Base-by-base conservation (phyloP, 768 basidiomycete genomes). In the Amylocystis lapponica region DNA sequence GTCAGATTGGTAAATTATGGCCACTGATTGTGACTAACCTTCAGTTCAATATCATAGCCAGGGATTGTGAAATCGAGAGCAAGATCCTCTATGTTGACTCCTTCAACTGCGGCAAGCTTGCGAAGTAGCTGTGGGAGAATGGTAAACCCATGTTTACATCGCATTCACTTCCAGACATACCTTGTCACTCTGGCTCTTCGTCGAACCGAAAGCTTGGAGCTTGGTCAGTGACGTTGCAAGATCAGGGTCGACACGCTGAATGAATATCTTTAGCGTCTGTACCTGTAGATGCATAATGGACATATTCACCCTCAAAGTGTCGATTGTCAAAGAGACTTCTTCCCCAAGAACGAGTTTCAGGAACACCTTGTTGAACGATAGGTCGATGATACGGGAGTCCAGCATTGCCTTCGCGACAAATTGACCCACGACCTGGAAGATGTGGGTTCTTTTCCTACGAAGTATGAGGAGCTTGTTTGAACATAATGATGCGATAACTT, bases 381-480 rank as follows among this genome's bases (percentile, higher is more conserved):
- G 71, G 61, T 98, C 96, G 65, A 98, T 95, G 58, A 98, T 97
- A 16, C 96, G 79, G 9, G 94, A 96, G 65, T 99, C 96, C 33
- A 98, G 70, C 75, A 98, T 82, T 3, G 95, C 93, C 66, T 97
- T 95, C 8, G 93, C 96, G 20, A 96, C 83, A 64, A 98, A 97
- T 63, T 95, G 90, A 3, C 96, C 96, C 36, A 98, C 81, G 17
- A 94, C 83, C 31, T 84, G 79, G 62, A 94, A 83, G 40, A 95
- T 77, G 55, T 91, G 86, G 5, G 85, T 84, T 20, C 81, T 76
- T 70, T 92, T 91, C 57, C 88, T 91, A 55, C 29, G 46, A 31
- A 44, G n/a, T 13, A 13, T 34, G 21, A 27, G 46, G 16, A 34
- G 32, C 22, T 13, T 6, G 27, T 33, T 22, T 27, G 19, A 23